Evolutionary conservation across 169 alveolate genomes (phyloP).

Genomic region (Eimeria praecox): DNA sequence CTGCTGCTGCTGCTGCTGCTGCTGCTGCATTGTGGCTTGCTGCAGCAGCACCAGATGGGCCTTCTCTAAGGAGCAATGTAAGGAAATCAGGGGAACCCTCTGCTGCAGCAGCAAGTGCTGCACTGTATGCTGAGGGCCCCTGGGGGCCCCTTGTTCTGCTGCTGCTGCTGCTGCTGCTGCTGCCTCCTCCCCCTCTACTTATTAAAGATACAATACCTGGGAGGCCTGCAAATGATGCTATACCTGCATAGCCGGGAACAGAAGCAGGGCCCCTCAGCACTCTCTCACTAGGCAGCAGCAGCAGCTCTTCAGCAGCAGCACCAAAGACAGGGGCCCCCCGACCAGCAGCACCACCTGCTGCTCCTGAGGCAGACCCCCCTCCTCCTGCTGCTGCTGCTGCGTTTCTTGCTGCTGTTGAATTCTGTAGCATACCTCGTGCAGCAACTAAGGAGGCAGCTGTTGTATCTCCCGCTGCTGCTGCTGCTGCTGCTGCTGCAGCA

Average conservation of each 20-base stretch:
- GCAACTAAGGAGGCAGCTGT: constrained; percentile 18
- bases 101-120: neutral
- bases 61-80: constrained; percentile 19
- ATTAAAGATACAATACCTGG: neutral
- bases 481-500: neutral
- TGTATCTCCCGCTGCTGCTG: neutral
- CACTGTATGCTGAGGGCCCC: neutral
- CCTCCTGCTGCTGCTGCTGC: constrained; percentile 12
- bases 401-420: constrained; percentile 1
- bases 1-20: constrained; percentile 18
- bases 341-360: constrained; percentile 15
- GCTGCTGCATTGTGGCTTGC: neutral
- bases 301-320: constrained; percentile 36
- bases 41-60: neutral
- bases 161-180: constrained; percentile 16
- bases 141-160: neutral
- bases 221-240: neutral
- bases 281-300: constrained; percentile 65
- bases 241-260: neutral
- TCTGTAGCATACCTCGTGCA: constrained; percentile 4
- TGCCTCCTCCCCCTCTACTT: neutral
- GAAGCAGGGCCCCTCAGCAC: constrained; percentile 49
- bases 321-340: neutral
- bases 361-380: constrained; percentile 47
- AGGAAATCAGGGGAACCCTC: constrained; percentile 18